Conservation (phyloP, 176 grass and related monocot species). For the Eleusine coracana region DNA sequence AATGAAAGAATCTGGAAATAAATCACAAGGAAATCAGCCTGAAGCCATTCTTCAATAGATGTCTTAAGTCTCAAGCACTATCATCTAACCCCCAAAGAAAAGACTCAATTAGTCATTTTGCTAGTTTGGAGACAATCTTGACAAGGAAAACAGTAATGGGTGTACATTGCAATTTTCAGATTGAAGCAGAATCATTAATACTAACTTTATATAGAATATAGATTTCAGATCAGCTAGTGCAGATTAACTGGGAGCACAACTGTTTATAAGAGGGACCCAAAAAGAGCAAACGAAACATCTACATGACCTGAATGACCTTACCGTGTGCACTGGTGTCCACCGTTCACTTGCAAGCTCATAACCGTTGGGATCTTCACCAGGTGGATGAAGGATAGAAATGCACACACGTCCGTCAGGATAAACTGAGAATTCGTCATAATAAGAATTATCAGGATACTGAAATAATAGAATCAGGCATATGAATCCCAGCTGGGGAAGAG, state of each 20-base stretch:
- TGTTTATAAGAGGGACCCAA: not conserved
- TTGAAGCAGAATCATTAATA: not conserved
- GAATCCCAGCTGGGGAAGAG: not conserved
- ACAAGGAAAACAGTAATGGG: not conserved
- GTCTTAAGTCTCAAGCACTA: too few species aligned
- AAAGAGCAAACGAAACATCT: conserved; percentile 3
- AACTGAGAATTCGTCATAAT: conserved; percentile 48
- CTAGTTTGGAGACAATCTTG: not conserved
- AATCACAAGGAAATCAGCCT: not conserved
- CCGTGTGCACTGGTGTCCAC: conserved; percentile 93
- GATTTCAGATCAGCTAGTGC: not conserved
- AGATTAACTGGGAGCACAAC: not conserved
- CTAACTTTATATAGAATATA: not conserved
- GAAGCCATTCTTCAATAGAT: not conserved
- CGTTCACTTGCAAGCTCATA: conserved; percentile 95
- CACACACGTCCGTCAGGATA: conserved; percentile 91
- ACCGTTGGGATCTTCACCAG: conserved; percentile 91
- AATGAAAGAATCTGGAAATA: conserved; percentile 6
- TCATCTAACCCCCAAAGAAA: not conserved
- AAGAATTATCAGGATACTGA: conserved; percentile 24
- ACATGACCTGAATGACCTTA: conserved; percentile 37
- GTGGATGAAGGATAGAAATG: conserved; percentile 95
- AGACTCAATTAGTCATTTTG: not conserved
- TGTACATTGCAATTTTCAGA: not conserved
- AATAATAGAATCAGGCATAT: conserved; percentile 11